phyloP scores from a whole-genome alignment of 2,329 filamentous ascomycete genomes.

The Cordyceps cateniannulata region DNA sequence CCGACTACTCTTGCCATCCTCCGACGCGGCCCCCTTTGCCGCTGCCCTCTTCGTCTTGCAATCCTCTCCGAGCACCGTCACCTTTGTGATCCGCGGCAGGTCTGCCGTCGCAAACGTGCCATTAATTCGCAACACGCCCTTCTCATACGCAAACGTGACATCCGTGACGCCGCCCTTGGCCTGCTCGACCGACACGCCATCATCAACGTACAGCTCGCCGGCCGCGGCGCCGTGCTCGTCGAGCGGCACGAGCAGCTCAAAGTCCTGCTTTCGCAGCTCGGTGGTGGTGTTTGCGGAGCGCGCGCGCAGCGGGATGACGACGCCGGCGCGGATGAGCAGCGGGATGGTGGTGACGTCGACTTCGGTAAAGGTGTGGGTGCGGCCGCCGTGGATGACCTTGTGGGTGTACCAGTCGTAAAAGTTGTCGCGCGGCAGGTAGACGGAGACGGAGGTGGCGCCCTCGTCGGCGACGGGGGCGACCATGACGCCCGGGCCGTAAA shows the following conservation, averaged over 20 bases:
- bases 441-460: constrained; percentile 32
- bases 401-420: constrained; percentile 47
- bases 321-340: constrained; percentile 59
- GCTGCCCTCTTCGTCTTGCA: constrained; percentile 7
- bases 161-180: constrained; percentile 59
- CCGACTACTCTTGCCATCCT: constrained; percentile 4
- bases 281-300: constrained; percentile 56
- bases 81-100: constrained; percentile 42
- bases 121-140: constrained; percentile 39
- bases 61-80: constrained; percentile 41
- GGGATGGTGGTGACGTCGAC: constrained; percentile 63
- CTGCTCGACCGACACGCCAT: constrained; percentile 61
- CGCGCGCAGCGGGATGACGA: constrained; percentile 54
- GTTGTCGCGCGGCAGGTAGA: constrained; percentile 42
- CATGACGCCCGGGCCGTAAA: constrained; percentile 38
- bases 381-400: constrained; percentile 45
- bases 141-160: constrained; percentile 52
- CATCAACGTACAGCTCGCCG: constrained; percentile 67
- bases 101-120: constrained; percentile 58
- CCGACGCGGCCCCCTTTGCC: neutral
- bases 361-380: constrained; percentile 26
- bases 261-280: constrained; percentile 56
- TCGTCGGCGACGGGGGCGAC: constrained; percentile 39
- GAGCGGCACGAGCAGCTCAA: constrained; percentile 65
- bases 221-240: constrained; percentile 53